Conservation (phyloP, 352 stramenopile species). For the Pythium utonaiense region DNA sequence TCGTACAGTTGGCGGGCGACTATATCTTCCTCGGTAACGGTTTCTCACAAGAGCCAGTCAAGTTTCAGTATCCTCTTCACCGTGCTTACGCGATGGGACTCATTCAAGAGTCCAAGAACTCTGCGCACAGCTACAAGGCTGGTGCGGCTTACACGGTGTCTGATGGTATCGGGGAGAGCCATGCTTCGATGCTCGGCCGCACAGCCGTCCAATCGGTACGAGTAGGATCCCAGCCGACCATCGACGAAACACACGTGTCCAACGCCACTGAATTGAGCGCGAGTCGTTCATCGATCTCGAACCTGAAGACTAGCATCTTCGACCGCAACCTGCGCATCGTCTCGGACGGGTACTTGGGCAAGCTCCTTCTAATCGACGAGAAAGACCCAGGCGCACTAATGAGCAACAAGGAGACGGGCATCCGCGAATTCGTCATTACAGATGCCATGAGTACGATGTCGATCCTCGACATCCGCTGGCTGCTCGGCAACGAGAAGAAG, state of each 20-base stretch:
- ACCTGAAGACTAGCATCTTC: constrained; percentile 42
- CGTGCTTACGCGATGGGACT: constrained; percentile 36
- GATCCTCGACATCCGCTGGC: constrained; percentile 54
- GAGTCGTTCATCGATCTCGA: background rate
- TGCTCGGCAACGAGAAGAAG: constrained; percentile 48
- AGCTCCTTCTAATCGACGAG: constrained; percentile 40
- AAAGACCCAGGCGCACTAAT: constrained; percentile 29
- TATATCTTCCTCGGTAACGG: constrained; percentile 45
- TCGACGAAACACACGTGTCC: background rate
- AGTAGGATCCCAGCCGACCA: background rate
- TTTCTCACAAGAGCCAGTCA: constrained; percentile 31
- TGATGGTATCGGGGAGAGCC: constrained; percentile 9
- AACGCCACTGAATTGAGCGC: background rate
- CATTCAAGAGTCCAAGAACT: constrained; percentile 10
- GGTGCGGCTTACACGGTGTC: background rate
- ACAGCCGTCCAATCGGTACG: background rate
- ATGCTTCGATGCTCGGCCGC: background rate
- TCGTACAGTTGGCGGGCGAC: constrained; percentile 44
- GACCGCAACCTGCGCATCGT: constrained; percentile 36
- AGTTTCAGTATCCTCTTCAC: constrained; percentile 35
- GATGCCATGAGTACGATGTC: constrained; percentile 47
- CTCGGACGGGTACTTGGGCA: constrained; percentile 33
- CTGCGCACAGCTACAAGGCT: constrained; percentile 3
- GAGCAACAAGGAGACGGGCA: constrained; percentile 26
- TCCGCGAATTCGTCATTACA: constrained; percentile 35